Evolutionary conservation across 371 early-diverging fungal species (phyloP).

Genomic region (Smittium culicis): DNA sequence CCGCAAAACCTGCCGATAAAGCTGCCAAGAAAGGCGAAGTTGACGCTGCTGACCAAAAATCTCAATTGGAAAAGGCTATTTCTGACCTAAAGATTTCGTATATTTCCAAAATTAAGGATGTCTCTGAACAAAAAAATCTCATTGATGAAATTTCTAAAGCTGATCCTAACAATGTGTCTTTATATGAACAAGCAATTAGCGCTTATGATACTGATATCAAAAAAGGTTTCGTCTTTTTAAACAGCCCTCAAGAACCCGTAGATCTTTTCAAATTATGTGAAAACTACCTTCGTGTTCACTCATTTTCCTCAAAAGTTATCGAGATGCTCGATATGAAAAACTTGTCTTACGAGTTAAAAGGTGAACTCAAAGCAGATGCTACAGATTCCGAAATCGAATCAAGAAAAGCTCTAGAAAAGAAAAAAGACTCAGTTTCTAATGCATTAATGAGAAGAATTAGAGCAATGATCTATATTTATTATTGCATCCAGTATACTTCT

Average conservation of each 20-base stretch:
- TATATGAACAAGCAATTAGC: not conserved
- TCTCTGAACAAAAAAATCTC: slow-evolving; percentile 39
- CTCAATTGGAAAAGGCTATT: slow-evolving; percentile 50
- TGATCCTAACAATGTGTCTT: slow-evolving; percentile 1
- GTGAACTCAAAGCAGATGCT: not conserved
- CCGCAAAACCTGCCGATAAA: slow-evolving; percentile 11
- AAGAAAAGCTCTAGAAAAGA: not conserved
- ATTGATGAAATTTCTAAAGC: slow-evolving; percentile 35
- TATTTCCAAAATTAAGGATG: slow-evolving; percentile 59
- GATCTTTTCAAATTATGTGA: not conserved
- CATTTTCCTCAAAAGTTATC: too few species aligned
- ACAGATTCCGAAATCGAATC: not conserved
- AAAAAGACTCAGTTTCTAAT: not conserved
- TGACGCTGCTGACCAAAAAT: slow-evolving; percentile 26
- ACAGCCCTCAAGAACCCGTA: not conserved
- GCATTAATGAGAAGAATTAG: not conserved
- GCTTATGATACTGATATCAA: not conserved
- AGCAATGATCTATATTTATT: not conserved
- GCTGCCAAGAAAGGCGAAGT: slow-evolving; percentile 5
- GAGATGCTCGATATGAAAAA: not conserved
- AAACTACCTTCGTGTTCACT: not conserved
- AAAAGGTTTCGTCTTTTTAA: not conserved
- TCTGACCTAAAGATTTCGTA: slow-evolving; percentile 63
- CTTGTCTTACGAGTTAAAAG: not conserved
- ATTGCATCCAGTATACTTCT: not conserved